These are phyloP conservation scores for Fomitopsis pulvina DNA, from an alignment of 768 basidiomycete species.

Conservation along the genomic window DNA sequence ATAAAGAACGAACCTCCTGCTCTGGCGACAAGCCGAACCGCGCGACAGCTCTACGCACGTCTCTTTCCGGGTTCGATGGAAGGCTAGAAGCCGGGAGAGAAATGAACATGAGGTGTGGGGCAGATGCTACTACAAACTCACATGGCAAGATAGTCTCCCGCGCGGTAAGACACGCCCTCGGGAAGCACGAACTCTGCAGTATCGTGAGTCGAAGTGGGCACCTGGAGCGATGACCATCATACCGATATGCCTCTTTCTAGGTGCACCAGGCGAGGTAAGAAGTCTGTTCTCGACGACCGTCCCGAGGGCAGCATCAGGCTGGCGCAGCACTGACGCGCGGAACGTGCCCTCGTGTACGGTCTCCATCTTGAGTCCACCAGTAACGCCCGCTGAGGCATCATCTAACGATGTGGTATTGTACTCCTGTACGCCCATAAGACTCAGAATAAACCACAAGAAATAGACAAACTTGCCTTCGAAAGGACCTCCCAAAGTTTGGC, in stretches of 20 bases:
- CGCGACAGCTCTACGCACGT: conserved; percentile 32
- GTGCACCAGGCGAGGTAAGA: conserved; percentile 32
- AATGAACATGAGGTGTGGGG: not conserved
- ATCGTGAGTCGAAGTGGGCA: not conserved
- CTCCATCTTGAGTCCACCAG: conserved; percentile 22
- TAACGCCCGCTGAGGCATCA: not conserved
- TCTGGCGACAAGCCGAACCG: conserved; percentile 32
- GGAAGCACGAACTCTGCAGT: conserved; percentile 34
- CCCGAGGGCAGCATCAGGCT: conserved; percentile 32
- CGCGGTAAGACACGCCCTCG: conserved; percentile 29
- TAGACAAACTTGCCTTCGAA: conserved; percentile 19
- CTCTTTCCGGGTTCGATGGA: conserved; percentile 33
- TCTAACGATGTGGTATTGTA: conserved; percentile 15
- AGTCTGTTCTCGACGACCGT: conserved; percentile 33
- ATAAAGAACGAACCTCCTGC: conserved; percentile 25
- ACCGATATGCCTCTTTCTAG: conserved; percentile 39
- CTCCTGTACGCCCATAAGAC: conserved; percentile 19
- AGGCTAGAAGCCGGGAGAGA: conserved; percentile 19
- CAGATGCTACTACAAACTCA: conserved; percentile 12
- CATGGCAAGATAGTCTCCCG: conserved; percentile 45
- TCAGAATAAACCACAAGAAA: not conserved
- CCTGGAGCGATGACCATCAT: not conserved
- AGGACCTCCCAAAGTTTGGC: conserved; percentile 31
- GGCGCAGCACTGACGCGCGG: conserved; percentile 30
- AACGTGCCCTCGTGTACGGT: conserved; percentile 26